phyloP scores from a whole-genome alignment of 305 asterid genomes.

The Fraxinus paxiana region DNA sequence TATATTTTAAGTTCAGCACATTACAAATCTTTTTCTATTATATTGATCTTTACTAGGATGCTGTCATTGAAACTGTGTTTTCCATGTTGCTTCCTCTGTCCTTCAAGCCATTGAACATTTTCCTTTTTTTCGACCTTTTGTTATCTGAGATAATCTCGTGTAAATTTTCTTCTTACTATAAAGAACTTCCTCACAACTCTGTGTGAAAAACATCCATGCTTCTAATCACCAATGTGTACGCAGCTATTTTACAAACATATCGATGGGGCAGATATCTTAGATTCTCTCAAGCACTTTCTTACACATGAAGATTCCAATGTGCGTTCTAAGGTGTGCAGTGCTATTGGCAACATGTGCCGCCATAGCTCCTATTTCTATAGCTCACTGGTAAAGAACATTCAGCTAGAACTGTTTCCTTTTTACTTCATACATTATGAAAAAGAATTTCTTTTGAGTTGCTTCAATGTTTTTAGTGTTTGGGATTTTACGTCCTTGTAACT shows the following conservation, averaged over 20 bases:
- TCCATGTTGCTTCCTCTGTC: background rate
- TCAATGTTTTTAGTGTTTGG: background rate
- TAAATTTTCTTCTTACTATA: background rate
- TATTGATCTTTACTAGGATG: background rate
- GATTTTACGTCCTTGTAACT: slow-evolving; percentile 4
- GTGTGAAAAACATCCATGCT: slow-evolving; percentile 1
- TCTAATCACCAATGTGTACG: slow-evolving; percentile 31
- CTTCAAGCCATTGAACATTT: background rate
- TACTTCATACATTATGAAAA: background rate
- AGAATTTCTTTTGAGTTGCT: background rate
- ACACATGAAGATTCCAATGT: slow-evolving; percentile 83
- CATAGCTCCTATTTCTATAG: slow-evolving; percentile 88
- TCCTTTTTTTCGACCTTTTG: background rate
- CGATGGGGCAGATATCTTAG: slow-evolving; percentile 74
- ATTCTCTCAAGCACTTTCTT: slow-evolving; percentile 66
- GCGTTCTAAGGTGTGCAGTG: slow-evolving; percentile 94
- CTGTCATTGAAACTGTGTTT: background rate
- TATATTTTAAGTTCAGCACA: background rate
- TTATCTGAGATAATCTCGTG: background rate
- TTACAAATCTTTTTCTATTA: background rate
- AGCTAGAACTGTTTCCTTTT: background rate
- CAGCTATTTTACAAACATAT: slow-evolving; percentile 75
- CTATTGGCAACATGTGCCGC: slow-evolving; percentile 96
- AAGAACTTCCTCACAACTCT: slow-evolving; percentile 10
- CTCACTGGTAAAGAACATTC: slow-evolving; percentile 52